Base-by-base conservation (phyloP, 306 rosid species). In the Cucumis melo region DNA sequence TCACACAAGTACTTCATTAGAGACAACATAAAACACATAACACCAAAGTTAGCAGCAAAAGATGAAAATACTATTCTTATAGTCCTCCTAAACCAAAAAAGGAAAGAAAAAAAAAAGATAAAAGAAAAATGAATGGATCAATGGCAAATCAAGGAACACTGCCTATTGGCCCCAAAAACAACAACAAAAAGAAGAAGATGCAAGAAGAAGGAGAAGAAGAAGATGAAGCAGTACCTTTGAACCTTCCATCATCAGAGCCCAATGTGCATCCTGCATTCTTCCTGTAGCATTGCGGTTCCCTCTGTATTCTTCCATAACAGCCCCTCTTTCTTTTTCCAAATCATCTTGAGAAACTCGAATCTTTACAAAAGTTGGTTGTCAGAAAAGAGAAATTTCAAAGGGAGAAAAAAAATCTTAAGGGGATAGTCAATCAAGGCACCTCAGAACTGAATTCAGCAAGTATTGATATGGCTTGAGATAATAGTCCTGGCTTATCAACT, bases 371-470 rank as follows among this genome's bases (percentile, higher is more conserved):
- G 44, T 34, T 81, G 27, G 36, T 75, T 39, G 32, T 80, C 78
- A 66, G 10, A 19, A 8, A 24, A 44, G 34, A 4, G 16, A 75
- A 75, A 62, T 12, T 77, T 46, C 56, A 34, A 70, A 55, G 44
- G 79, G 51, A 48, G 12, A 66, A 20, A 70, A 21, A 70, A 58
- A 41, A 36, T n/a, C 77, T 21, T 10, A 32, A 77, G 59, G 39
- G 58, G 74, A 50, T 27, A 77, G 44, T 27, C 5, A 32, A 53
- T 10, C 19, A 44, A 27, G 73, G 67, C 83, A 93, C 98, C 96
- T 94, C 97, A 1, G 92, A 90, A 86, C 96, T 94, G 86, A 94
- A 94, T 78, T 91, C 98, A 6, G 97, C 98, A 81, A 91, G 85
- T 75, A 94, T 78, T 5, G 91, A 91, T 78, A 94, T 87, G 74